Evolutionary conservation across 768 basidiomycete genomes (phyloP).

Genomic region (Gloeopeniophorella convolvens): DNA sequence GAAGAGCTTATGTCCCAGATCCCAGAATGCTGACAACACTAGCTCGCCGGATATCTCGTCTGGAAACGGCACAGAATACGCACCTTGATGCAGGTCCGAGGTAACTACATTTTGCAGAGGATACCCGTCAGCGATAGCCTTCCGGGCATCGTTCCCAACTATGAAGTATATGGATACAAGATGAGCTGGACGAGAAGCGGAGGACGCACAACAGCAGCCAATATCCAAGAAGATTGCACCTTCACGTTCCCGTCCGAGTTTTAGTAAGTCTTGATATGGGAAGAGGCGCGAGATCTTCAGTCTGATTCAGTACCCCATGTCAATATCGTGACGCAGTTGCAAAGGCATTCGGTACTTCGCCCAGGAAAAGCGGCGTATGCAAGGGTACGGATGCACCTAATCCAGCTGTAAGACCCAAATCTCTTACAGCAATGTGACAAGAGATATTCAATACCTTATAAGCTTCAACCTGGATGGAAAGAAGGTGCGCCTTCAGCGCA

Average conservation of each 20-base stretch:
- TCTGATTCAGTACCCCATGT: constrained; percentile 8
- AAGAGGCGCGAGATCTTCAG: constrained; percentile 23
- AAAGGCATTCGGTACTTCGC: constrained; percentile 10
- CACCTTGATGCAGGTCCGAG: constrained; percentile 34
- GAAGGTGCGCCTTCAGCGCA: constrained; percentile 28
- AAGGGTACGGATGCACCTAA: constrained; percentile 29
- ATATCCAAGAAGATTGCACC: constrained; percentile 37
- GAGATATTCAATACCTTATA: constrained; percentile 22
- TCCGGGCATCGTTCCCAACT: constrained; percentile 40
- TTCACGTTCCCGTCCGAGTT: constrained; percentile 31
- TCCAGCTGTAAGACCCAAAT: background rate
- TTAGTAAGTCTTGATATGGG: constrained; percentile 26
- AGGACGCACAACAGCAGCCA: constrained; percentile 35
- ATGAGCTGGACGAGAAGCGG: background rate
- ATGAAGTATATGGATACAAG: background rate
- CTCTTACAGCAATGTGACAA: background rate
- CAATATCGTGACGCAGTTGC: too few relatives aligned
- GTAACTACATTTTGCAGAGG: constrained; percentile 33
- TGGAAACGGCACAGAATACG: background rate
- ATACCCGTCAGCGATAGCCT: constrained; percentile 35
- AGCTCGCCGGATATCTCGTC: background rate
- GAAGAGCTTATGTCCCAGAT: constrained; percentile 55
- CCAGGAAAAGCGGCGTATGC: constrained; percentile 25
- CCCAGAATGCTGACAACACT: constrained; percentile 43
- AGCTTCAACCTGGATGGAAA: constrained; percentile 26